Evolutionary conservation across 2,329 filamentous ascomycete species (phyloP).

Genomic region (Zymoseptoria ardabiliae): DNA sequence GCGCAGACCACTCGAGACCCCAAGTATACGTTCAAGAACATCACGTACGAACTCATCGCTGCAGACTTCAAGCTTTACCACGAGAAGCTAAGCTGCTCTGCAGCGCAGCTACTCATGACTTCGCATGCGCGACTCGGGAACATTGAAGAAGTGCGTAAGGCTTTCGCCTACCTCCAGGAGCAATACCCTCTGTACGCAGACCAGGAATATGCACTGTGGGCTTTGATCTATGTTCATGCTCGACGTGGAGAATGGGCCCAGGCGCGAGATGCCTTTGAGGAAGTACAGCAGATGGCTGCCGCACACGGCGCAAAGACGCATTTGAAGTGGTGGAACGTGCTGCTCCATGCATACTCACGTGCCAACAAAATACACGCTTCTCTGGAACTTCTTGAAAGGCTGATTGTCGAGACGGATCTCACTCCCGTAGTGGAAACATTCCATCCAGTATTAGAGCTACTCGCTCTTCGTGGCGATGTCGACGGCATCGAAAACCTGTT

Average conservation of each 20-base stretch:
- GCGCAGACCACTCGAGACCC: neutral
- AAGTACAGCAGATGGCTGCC: constrained; percentile 42
- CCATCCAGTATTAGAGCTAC: constrained; percentile 65
- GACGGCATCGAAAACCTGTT: constrained; percentile 60
- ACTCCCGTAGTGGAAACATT: constrained; percentile 59
- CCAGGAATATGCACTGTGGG: constrained; percentile 26
- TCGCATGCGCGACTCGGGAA: constrained; percentile 29
- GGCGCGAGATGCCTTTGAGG: constrained; percentile 54
- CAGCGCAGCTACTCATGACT: constrained; percentile 15
- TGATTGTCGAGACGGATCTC: constrained; percentile 42
- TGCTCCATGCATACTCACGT: constrained; percentile 64
- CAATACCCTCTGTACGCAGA: constrained; percentile 17
- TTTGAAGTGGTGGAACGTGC: constrained; percentile 62
- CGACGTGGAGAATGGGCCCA: constrained; percentile 56
- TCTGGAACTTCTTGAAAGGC: constrained; percentile 54
- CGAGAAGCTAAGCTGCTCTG: constrained; percentile 12
- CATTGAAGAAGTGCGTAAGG: constrained; percentile 27
- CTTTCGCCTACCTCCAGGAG: constrained; percentile 26
- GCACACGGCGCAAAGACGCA: constrained; percentile 41
- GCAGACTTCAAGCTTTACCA: constrained; percentile 23
- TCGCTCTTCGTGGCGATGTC: constrained; percentile 64
- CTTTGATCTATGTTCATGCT: constrained; percentile 65
- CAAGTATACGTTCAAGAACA: constrained; percentile 2
- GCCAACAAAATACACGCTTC: constrained; percentile 61
- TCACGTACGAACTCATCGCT: constrained; percentile 10